Base-by-base conservation (phyloP, 139 green algal species). In the Gonium pectorale region DNA sequence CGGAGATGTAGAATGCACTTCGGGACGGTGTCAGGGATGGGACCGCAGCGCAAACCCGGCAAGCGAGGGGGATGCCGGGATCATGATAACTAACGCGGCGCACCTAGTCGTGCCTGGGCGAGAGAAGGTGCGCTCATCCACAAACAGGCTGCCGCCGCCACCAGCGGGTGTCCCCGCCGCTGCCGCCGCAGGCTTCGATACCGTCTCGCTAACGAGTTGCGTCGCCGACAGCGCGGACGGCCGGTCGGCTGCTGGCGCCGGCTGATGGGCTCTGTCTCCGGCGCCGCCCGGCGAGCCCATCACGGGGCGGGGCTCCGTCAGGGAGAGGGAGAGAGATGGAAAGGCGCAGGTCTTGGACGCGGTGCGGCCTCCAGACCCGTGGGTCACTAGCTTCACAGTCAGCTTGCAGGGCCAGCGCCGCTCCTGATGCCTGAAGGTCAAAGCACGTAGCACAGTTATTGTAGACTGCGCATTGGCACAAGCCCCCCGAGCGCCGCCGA, bases 51-150 rank as follows among this genome's bases (percentile, higher is more conserved):
- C n/a, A n/a, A n/a, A n/a, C n/a, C n/a, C n/a, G n/a, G n/a, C n/a
- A n/a, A n/a, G n/a, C n/a, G n/a, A n/a, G n/a, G n/a, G n/a, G n/a
- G n/a, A n/a, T n/a, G n/a, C n/a, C n/a, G n/a, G n/a, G n/a, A n/a
- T n/a, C n/a, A n/a, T n/a, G n/a, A n/a, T n/a, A n/a, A n/a, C n/a
- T n/a, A n/a, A n/a, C n/a, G n/a, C n/a, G n/a, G n/a, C 49, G 6
- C 44, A 79, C 70, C 70, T 66, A 31, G n/a, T n/a, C 22, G 24
- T 3, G 2, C 13, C 44, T 2, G 44, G 70, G 21, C n/a, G 8
- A 19, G 46, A 79, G 70, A 66, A 64, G 0, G n/a, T 79, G 70
- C 66, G 70, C 51, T 79, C 70, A 6, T 49, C 70, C 21, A 79
- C 44, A 46, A 79, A 66, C 4, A 79, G 70, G 29, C 31, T 26